Conservation (phyloP, 768 basidiomycete species). For the Phaffia tasmanica region DNA sequence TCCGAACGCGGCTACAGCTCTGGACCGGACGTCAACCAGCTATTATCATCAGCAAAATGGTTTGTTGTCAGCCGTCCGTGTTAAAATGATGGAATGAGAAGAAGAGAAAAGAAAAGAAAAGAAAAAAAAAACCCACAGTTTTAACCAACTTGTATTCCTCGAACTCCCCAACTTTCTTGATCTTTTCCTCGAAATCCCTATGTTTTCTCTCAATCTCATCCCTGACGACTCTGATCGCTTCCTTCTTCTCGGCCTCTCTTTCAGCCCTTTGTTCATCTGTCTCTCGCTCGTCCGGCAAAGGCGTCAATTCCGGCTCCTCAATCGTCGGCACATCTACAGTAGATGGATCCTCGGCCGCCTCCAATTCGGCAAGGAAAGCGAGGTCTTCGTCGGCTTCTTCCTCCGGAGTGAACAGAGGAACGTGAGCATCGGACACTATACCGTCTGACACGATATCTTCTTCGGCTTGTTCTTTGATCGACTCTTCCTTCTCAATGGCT, state of each 20-base stretch:
- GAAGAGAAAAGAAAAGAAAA: background rate
- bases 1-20: conserved; percentile 25
- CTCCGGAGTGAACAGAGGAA: background rate
- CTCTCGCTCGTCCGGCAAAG: conserved; percentile 14
- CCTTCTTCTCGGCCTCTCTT: conserved; percentile 26
- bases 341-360: conserved; percentile 26
- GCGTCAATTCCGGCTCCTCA: conserved; percentile 10
- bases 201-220: conserved; percentile 23
- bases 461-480: background rate
- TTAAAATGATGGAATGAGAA: background rate
- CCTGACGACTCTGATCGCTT: conserved; percentile 21
- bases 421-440: conserved; percentile 25
- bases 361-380: conserved; percentile 22
- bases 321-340: conserved; percentile 26
- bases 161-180: conserved; percentile 9
- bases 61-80: background rate
- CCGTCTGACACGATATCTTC: background rate
- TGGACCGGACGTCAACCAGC: conserved; percentile 19
- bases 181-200: conserved; percentile 19
- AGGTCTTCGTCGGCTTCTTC: conserved; percentile 29
- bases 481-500: background rate
- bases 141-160: conserved; percentile 26
- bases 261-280: conserved; percentile 18
- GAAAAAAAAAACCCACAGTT: conserved; percentile 27
- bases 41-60: conserved; percentile 8